Evolutionary conservation across 805 yeast genomes (phyloP).

Genomic region (Komagataella populi): DNA sequence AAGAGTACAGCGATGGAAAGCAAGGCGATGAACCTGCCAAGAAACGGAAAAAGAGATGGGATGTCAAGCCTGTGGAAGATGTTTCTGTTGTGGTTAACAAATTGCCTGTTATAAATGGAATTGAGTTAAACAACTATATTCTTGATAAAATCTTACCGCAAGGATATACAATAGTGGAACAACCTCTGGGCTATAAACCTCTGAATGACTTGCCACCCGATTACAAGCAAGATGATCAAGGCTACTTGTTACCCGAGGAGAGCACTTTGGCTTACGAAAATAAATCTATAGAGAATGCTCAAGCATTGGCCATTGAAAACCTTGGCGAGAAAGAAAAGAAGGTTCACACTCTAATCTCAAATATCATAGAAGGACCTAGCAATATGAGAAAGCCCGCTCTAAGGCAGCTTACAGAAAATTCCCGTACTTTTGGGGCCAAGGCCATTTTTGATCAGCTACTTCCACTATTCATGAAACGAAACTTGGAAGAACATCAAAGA

Average conservation of each 20-base stretch:
- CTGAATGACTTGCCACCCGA: slow-evolving; percentile 21
- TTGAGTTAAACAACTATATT: slow-evolving; percentile 28
- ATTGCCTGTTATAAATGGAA: slow-evolving; percentile 18
- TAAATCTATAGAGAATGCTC: slow-evolving; percentile 18
- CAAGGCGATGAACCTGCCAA: neutral
- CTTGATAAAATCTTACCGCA: slow-evolving; percentile 36
- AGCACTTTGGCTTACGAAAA: slow-evolving; percentile 14
- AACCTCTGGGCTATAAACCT: slow-evolving; percentile 32
- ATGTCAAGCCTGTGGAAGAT: slow-evolving; percentile 24
- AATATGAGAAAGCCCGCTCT: slow-evolving; percentile 53
- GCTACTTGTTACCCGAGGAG: slow-evolving; percentile 42
- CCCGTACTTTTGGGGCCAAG: slow-evolving; percentile 56
- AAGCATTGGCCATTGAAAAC: slow-evolving; percentile 31
- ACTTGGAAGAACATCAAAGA: slow-evolving; percentile 70
- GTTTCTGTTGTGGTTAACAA: slow-evolving; percentile 4
- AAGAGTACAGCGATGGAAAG: slow-evolving; percentile 1
- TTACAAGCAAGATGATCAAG: slow-evolving; percentile 13
- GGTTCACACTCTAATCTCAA: slow-evolving; percentile 49
- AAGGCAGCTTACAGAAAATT: slow-evolving; percentile 50
- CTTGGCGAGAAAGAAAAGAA: slow-evolving; percentile 52
- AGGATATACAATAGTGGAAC: slow-evolving; percentile 30
- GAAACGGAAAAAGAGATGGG: slow-evolving; percentile 26
- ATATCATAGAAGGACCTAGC: slow-evolving; percentile 70
- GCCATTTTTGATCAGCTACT: slow-evolving; percentile 55
- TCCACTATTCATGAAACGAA: slow-evolving; percentile 61